These are phyloP conservation scores for Calonectria pauciramosa DNA, from an alignment of 2,329 filamentous ascomycete genomes.

Conservation along the genomic window DNA sequence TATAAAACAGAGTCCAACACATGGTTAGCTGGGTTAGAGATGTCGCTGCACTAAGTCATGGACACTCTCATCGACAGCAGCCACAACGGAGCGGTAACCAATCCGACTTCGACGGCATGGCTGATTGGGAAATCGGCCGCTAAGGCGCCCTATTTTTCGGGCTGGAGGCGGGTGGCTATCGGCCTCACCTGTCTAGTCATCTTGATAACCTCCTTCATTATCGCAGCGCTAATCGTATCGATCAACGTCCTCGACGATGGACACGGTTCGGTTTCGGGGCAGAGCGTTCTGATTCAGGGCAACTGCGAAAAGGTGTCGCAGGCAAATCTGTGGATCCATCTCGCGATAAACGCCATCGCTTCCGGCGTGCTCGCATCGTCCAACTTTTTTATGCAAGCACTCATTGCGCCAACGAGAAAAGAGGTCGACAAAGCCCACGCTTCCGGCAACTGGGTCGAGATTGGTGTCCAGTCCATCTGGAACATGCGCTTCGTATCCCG, in stretches of 20 bases:
- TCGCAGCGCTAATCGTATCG: not conserved
- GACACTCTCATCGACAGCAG: conserved; percentile 3
- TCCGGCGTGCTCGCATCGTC: conserved; percentile 60
- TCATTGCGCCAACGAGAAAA: conserved; percentile 62
- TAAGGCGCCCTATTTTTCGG: conserved; percentile 7
- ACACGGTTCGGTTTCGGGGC: not conserved
- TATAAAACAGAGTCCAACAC: not conserved
- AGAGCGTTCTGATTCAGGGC: conserved; percentile 27
- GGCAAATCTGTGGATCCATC: conserved; percentile 52
- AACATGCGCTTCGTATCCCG: conserved; percentile 20
- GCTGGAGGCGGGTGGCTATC: conserved; percentile 5
- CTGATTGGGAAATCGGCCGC: not conserved
- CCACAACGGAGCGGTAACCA: not conserved
- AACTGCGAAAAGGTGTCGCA: conserved; percentile 25
- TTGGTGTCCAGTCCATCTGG: conserved; percentile 33
- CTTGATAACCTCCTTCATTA: not conserved
- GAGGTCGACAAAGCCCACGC: conserved; percentile 64
- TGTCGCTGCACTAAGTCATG: not conserved
- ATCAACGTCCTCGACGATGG: conserved; percentile 3
- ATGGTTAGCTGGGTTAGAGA: not conserved
- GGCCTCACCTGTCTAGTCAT: not conserved
- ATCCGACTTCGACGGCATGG: conserved; percentile 13
- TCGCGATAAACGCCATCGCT: conserved; percentile 62
- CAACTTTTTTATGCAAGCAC: conserved; percentile 66
- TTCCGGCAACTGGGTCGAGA: conserved; percentile 11